Evolutionary conservation across 192 early-diverging fungal genomes (phyloP), one percentile per base, ranked within the genome.

Genomic region (Coemansia sp.): DNA sequence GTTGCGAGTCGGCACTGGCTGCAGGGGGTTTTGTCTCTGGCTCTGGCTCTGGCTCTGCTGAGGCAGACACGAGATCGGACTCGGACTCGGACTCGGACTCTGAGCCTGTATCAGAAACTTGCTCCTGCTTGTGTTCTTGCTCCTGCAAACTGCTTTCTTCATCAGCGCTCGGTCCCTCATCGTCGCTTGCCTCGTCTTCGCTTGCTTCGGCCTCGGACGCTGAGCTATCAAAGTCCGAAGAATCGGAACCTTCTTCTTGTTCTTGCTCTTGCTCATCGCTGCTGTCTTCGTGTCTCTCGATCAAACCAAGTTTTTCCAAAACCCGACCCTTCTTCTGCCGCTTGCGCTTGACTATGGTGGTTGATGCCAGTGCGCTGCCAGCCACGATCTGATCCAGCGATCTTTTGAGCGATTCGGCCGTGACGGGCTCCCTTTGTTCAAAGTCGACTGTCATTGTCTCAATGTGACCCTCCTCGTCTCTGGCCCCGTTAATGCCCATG

Each of bases 221-320:
- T 4, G 91, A 92, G 61, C 90, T 90, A 78, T 91, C 91, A 75
- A 90, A 90, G 0, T 90, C 89, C 7, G 84, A 80, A 28, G 84
- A 82, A 32, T 87, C 88, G 2, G 42, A 16, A 1, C 30, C 16
- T 4, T 61, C 61, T 12, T 48, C 60, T 25, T 68, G 61, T 12
- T 48, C 60, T 25, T 68, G 61, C 38, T 58, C 56, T 3, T 45
- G 12, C 3, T 45, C 42, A 16, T 3, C 42, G 54, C 52, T 61
- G 61, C 40, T 60, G 28, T 64, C 50, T 7, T 58, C 51, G 50
- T 52, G 63, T 0, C 63, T 54, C 48, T 68, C 66, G 28, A 63
- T 59, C 6, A 82, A 30, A 0, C 80, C 71, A 5, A 81, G 70
- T 49, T 79, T 72, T 8, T 59, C 61, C 31, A 81, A 48, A 28